phyloP scores from a whole-genome alignment of 768 basidiomycete genomes.

The Trametopsis cervina region DNA sequence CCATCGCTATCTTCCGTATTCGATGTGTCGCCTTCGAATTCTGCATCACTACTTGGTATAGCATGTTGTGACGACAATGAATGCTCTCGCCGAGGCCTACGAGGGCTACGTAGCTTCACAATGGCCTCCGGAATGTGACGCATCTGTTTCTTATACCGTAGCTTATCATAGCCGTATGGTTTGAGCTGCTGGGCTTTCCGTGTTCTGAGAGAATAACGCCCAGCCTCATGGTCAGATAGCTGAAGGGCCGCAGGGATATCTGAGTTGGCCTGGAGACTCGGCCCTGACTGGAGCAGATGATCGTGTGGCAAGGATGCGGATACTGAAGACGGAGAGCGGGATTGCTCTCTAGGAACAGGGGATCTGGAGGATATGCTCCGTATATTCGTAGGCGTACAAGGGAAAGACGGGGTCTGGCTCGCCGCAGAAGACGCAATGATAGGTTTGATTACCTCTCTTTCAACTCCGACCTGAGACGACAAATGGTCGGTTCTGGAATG shows the following conservation, averaged over 20 bases:
- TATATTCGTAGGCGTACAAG: not conserved
- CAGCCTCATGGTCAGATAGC: not conserved
- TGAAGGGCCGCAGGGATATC: not conserved
- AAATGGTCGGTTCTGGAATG: not conserved
- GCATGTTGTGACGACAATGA: not conserved
- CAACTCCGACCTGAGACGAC: not conserved
- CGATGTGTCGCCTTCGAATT: slow-evolving; percentile 7
- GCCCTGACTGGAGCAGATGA: not conserved
- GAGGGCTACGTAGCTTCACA: slow-evolving; percentile 40
- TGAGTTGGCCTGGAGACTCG: not conserved
- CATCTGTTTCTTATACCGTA: slow-evolving; percentile 45
- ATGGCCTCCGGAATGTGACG: slow-evolving; percentile 60
- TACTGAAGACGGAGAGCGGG: not conserved
- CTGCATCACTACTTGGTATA: slow-evolving; percentile 7
- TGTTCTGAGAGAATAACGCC: slow-evolving; percentile 47
- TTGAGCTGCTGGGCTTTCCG: slow-evolving; percentile 50
- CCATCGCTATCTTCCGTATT: slow-evolving; percentile 6
- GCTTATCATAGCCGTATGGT: slow-evolving; percentile 54
- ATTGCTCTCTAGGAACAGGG: not conserved
- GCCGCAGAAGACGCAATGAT: slow-evolving; percentile 1
- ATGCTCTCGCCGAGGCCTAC: slow-evolving; percentile 8
- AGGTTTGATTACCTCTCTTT: not conserved
- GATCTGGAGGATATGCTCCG: not conserved
- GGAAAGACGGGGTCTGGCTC: not conserved
- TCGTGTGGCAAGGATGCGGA: not conserved